Conservation (phyloP, 1,284 basidiomycete species). For the Calocybe gambosa region DNA sequence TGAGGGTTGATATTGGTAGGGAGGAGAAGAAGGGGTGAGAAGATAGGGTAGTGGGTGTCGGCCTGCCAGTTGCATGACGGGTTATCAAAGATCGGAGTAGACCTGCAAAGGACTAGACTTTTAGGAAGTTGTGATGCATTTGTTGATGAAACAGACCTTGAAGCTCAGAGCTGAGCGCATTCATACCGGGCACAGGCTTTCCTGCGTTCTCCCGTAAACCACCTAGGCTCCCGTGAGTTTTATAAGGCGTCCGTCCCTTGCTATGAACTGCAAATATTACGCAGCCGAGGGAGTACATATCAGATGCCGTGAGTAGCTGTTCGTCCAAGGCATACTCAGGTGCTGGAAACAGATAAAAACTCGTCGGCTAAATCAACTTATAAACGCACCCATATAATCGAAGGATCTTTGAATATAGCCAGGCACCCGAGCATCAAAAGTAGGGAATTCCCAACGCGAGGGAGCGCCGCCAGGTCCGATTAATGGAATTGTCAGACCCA, state of each 20-base stretch:
- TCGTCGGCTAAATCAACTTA: not conserved
- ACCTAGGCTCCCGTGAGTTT: conserved; percentile 79
- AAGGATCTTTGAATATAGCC: conserved; percentile 86
- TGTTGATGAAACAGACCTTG: conserved; percentile 42
- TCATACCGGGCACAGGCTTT: conserved; percentile 53
- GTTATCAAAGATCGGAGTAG: conserved; percentile 78
- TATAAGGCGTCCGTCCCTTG: conserved; percentile 84
- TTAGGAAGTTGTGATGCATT: not conserved
- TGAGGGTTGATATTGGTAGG: conserved; percentile 93
- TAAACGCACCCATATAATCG: conserved; percentile 82
- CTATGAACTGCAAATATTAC: conserved; percentile 87
- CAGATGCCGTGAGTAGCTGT: conserved; percentile 77
- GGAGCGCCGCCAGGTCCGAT: conserved; percentile 64
- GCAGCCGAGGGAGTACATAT: conserved; percentile 93
- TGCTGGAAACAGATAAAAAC: conserved; percentile 41
- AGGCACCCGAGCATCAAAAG: conserved; percentile 78
- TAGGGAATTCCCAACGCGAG: conserved; percentile 85
- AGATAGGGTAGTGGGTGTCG: conserved; percentile 75
- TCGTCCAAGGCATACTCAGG: conserved; percentile 96
- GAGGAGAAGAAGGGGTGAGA: conserved; percentile 91
- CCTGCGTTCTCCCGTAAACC: conserved; percentile 79
- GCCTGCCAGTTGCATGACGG: conserved; percentile 65
- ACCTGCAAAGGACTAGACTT: conserved; percentile 36
- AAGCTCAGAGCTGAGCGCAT: conserved; percentile 60
- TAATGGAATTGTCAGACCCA: conserved; percentile 83